Base-by-base conservation (phyloP, 2,329 filamentous ascomycete genomes). In the Aurifilum marmelostoma region DNA sequence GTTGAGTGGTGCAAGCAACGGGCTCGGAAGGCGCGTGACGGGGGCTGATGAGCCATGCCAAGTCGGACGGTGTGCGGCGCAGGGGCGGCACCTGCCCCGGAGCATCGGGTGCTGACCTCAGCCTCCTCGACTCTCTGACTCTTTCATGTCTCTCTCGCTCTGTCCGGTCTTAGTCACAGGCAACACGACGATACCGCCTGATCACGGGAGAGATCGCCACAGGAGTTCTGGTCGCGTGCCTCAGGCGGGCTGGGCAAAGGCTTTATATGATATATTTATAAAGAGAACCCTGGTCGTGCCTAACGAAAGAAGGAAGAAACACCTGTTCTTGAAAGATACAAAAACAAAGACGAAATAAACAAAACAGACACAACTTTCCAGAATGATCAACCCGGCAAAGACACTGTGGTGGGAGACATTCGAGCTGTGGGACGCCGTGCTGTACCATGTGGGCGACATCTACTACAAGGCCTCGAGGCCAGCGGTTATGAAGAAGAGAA, bases 361-460 rank as follows among this genome's bases (percentile, higher is more conserved):
- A 2, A 27, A 27, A 12, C 32, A 50, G 24, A 43, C 34, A 62
- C 7, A 27, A 52, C 1, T 24, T 3, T 21, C 21, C 29, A 68
- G 34, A 5, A 68, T 70, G 69, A 64, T 63, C 18, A 71, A 71
- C 52, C 69, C 69, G 7, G 69, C 50, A 8, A 71, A 67, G 60
- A 70, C 65, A 67, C 65, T 79, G 47, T 76, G 76, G 74, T 75
- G 75, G 65, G 77, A 74, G 71, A 79, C 78, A n/a, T 75, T 78
- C 70, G 75, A 79, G 67, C 63, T 78, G 29, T 82, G 80, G 80
- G 80, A 81, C 29, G 74, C 75, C 12, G 75, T 82, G n/a, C 75
- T 81, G 50, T 78, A 80, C 67, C 75, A 77, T 52, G 73, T 82
- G 56, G 80, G 79, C 59, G 79, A 75, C 67, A 73, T 75, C 60